These are phyloP conservation scores for Boletus coccyginus DNA, from an alignment of 768 basidiomycete species.

Conservation along the genomic window DNA sequence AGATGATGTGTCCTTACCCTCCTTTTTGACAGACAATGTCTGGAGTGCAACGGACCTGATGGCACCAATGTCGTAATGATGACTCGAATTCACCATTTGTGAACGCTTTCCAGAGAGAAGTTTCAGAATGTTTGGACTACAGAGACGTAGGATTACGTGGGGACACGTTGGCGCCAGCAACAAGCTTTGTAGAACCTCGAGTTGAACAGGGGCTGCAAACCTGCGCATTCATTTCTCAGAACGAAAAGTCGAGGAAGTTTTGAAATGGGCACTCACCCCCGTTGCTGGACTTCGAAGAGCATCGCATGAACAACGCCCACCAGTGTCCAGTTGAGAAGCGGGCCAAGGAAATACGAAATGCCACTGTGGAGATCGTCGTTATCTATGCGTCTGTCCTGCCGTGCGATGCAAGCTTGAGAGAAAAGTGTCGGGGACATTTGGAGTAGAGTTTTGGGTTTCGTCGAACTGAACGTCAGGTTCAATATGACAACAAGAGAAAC, in stretches of 20 bases:
- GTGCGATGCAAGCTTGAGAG: constrained; percentile 53
- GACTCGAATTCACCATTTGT: constrained; percentile 30
- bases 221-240: constrained; percentile 30
- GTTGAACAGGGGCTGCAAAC: constrained; percentile 45
- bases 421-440: constrained; percentile 68
- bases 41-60: constrained; percentile 39
- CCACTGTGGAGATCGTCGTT: constrained; percentile 69
- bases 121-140: constrained; percentile 53
- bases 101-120: constrained; percentile 39
- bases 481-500: neutral
- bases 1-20: constrained; percentile 31
- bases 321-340: constrained; percentile 76
- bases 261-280: constrained; percentile 39
- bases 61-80: constrained; percentile 36
- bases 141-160: constrained; percentile 60
- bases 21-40: constrained; percentile 36
- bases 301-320: constrained; percentile 69
- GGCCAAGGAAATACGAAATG: constrained; percentile 71
- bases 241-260: neutral
- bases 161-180: constrained; percentile 66
- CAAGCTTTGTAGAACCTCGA: constrained; percentile 66
- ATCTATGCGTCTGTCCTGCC: constrained; percentile 55
- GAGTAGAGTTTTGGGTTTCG: constrained; percentile 64
- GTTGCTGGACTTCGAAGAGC: constrained; percentile 55
- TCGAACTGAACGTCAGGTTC: constrained; percentile 48